Evolutionary conservation across 257 asterid genomes (phyloP), one percentile per base, ranked within the genome.

Genomic region (Solanum pinnatisectum): DNA sequence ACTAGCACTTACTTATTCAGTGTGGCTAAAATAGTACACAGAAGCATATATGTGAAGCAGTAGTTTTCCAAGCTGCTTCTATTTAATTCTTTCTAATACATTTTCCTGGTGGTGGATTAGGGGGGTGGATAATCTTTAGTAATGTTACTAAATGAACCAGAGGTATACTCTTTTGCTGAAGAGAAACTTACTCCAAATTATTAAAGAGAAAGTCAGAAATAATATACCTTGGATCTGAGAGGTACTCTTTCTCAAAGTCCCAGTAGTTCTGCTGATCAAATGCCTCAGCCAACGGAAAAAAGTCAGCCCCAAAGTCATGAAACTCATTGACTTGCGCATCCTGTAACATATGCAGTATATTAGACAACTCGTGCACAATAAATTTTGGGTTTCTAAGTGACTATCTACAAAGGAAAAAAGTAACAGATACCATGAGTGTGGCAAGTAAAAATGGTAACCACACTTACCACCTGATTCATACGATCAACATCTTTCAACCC

Each of bases 211-310:
- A 63, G 16, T 63, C 10, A 23, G 22, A 84, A 60, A 65, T 25
- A 32, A 44, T 36, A 87, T 94, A 95, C 98, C 98, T 94, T 85
- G 89, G 89, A 83, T 90, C 91, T 74, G 90, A 84, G 88, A 71
- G 60, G 20, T 87, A 90, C 74, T 90, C 90, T 86, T 89, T 90
- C 68, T 89, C 91, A 86, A 63, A 91, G 72, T 59, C 91, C 82
- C 39, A 78, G 60, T 59, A 77, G 84, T 87, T 90, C 73, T 89
- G 89, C 46, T 88, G 76, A 46, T 90, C 93, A 63, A 88, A 60
- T 78, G 87, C 87, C 88, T 87, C 93, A 85, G 92, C 92, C 87
- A 56, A 73, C 30, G 91, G 90, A 88, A 90, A 88, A 56, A 91
- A 59, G 87, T 91, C 94, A 67, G 88, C 87, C 83, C 93, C 92